Conservation (phyloP, 306 rosid genomes). For the Adenanthera pavonina region DNA sequence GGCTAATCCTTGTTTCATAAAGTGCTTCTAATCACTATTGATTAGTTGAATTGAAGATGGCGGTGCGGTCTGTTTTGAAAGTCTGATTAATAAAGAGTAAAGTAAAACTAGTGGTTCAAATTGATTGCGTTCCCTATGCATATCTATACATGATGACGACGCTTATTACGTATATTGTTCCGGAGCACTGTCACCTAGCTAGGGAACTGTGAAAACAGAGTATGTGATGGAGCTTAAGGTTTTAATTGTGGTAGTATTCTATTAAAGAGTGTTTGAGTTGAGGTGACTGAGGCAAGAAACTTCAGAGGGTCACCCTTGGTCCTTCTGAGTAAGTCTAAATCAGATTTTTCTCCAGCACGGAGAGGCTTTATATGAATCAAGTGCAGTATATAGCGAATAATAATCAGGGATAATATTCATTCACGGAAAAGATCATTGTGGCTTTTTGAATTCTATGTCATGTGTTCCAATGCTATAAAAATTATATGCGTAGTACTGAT, state of each 20-base stretch:
- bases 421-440: neutral
- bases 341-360: neutral
- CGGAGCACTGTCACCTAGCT: neutral
- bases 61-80: neutral
- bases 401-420: neutral
- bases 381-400: neutral
- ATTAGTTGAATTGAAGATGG: constrained; percentile 18
- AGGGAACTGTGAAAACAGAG: neutral
- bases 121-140: neutral
- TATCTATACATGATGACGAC: neutral
- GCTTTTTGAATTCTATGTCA: too few relatives aligned
- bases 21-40: neutral
- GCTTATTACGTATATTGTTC: neutral
- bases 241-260: neutral
- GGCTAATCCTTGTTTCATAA: constrained; percentile 2
- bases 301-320: neutral
- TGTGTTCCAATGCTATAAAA: neutral
- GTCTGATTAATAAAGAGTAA: constrained; percentile 1
- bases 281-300: neutral
- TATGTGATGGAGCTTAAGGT: neutral
- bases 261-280: neutral
- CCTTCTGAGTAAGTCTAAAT: neutral
- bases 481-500: neutral
- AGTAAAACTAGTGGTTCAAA: constrained; percentile 4
- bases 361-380: neutral